These are phyloP conservation scores for Pichia terricola DNA, from an alignment of 1,139 yeast species.

Conservation along the genomic window DNA sequence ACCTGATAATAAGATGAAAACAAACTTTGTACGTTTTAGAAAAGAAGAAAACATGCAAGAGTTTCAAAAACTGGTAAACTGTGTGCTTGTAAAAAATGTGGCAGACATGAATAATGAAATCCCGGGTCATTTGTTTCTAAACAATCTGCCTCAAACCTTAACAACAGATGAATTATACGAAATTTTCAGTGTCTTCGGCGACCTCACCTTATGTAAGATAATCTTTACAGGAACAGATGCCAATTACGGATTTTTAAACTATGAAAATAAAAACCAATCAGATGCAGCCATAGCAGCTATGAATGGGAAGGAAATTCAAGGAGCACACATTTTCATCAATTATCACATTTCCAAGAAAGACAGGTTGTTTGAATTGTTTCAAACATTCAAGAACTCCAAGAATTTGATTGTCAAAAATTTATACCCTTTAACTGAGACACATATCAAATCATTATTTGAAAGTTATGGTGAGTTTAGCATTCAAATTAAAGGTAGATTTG, in stretches of 20 bases:
- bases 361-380: conserved; percentile 29
- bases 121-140: conserved; percentile 58
- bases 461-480: conserved; percentile 28
- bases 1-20: not conserved
- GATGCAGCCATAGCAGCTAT: conserved; percentile 29
- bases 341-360: conserved; percentile 46
- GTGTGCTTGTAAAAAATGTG: too few relatives aligned
- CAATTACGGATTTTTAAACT: conserved; percentile 42
- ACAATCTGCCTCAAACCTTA: conserved; percentile 35
- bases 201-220: conserved; percentile 35
- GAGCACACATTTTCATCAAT: conserved; percentile 34
- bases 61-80: too few relatives aligned
- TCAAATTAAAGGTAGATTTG: conserved; percentile 10
- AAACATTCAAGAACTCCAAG: conserved; percentile 31
- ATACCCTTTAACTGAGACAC: conserved; percentile 25
- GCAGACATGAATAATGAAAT: too few relatives aligned
- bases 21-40: not conserved
- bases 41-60: not conserved
- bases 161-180: conserved; percentile 30
- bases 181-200: conserved; percentile 34
- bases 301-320: conserved; percentile 31
- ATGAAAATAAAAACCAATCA: conserved; percentile 32
- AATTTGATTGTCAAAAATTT: conserved; percentile 37
- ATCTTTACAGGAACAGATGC: conserved; percentile 34
- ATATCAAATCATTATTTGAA: conserved; percentile 27